Conservation (phyloP, 2,329 filamentous ascomycete genomes). For the Paracoccidioides lutzii region DNA sequence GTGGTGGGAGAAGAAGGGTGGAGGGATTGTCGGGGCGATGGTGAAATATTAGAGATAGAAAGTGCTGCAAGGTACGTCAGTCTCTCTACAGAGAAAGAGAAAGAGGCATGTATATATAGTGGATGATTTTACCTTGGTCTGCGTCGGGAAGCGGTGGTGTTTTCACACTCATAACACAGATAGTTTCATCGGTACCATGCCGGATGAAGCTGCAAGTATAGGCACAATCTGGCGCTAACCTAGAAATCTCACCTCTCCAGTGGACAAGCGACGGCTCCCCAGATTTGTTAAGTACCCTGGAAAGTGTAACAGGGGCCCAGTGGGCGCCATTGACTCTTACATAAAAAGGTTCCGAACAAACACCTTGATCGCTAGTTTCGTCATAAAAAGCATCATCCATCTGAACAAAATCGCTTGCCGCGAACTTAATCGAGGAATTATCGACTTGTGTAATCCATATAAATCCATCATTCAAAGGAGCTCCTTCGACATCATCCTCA, state of each 20-base stretch:
- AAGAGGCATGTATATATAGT: constrained; percentile 14
- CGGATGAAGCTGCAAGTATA: constrained; percentile 52
- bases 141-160: constrained; percentile 46
- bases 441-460: constrained; percentile 37
- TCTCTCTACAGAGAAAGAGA: neutral
- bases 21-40: constrained; percentile 44
- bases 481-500: constrained; percentile 30
- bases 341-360: constrained; percentile 46
- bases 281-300: constrained; percentile 31
- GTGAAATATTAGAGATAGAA: constrained; percentile 27
- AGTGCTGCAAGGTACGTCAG: constrained; percentile 11
- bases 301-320: constrained; percentile 50
- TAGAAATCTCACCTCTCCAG: constrained; percentile 52
- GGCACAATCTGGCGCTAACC: constrained; percentile 50
- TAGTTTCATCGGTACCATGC: constrained; percentile 42
- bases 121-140: constrained; percentile 40
- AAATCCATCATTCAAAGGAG: constrained; percentile 30
- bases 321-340: constrained; percentile 52
- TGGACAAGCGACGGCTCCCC: constrained; percentile 33
- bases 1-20: constrained; percentile 52
- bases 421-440: constrained; percentile 35
- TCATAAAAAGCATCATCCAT: constrained; percentile 17
- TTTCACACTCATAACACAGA: constrained; percentile 49
- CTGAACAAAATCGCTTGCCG: constrained; percentile 28
- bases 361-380: constrained; percentile 7